Evolutionary conservation across 2,329 filamentous ascomycete genomes (phyloP).

Genomic region (Calonectria leucothoes): DNA sequence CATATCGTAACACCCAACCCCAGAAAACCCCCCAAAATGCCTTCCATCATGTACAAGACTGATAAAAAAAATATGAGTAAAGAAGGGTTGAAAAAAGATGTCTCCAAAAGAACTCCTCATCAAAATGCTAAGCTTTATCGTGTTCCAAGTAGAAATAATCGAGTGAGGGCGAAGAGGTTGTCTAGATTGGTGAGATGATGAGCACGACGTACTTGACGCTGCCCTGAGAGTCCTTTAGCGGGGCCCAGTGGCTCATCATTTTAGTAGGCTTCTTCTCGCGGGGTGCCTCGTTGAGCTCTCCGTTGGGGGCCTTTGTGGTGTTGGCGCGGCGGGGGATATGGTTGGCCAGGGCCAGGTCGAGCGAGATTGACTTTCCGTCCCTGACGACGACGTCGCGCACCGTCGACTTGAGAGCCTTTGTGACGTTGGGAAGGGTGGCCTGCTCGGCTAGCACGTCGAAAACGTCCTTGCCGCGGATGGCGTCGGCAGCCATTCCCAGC

Average conservation of each 20-base stretch:
- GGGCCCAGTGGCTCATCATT: constrained; percentile 46
- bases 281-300: constrained; percentile 26
- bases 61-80: not conserved
- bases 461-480: constrained; percentile 60
- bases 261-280: constrained; percentile 34
- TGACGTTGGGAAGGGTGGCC: constrained; percentile 55
- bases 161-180: not conserved
- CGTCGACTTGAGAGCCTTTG: constrained; percentile 56
- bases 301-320: constrained; percentile 26
- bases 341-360: constrained; percentile 44
- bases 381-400: constrained; percentile 54
- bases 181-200: constrained; percentile 27
- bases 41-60: constrained; percentile 7
- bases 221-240: constrained; percentile 39
- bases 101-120: constrained; percentile 3
- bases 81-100: not conserved
- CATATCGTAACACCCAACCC: constrained; percentile 22
- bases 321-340: constrained; percentile 42
- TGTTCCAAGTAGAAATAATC: not conserved
- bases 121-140: not conserved
- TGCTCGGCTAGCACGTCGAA: constrained; percentile 66
- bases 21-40: not conserved
- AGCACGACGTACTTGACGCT: constrained; percentile 41
- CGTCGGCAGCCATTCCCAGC: constrained; percentile 48
- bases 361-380: constrained; percentile 50